A percentile compares a stretch with the other conserved stretches of the same genome.
Evolutionary conservation across 805 yeast genomes (phyloP).

Genomic region (Candida namnaoensis): DNA sequence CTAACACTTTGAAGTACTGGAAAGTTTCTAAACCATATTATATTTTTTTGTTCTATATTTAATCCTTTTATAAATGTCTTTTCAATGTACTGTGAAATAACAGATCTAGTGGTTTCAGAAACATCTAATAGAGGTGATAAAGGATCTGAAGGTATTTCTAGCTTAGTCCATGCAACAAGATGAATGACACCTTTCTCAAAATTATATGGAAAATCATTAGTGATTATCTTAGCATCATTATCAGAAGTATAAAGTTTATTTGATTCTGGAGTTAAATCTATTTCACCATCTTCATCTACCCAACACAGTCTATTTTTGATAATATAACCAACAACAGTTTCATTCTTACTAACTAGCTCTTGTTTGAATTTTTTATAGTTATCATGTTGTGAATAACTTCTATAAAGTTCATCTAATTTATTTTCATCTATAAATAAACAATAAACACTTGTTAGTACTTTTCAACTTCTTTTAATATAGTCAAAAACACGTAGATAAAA

Average conservation of each 20-base stretch:
- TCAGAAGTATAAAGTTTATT: conserved; percentile 16
- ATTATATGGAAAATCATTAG: conserved; percentile 63
- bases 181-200: conserved; percentile 44
- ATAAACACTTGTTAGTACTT: conserved; percentile 1
- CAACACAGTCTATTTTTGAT: conserved; percentile 41
- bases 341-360: conserved; percentile 21
- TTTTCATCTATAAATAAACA: conserved; percentile 18
- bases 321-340: conserved; percentile 40
- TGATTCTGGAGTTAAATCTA: conserved; percentile 10
- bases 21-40: conserved; percentile 66
- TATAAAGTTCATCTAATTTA: conserved; percentile 36
- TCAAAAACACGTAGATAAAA: no score
- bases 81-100: conserved; percentile 41
- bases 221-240: conserved; percentile 29
- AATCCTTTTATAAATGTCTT: conserved; percentile 27
- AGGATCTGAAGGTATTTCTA: conserved; percentile 31
- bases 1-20: conserved; percentile 59
- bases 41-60: conserved; percentile 25
- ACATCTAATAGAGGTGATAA: conserved; percentile 40
- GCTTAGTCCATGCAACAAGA: conserved; percentile 61
- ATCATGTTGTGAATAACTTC: conserved; percentile 35
- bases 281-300: conserved; percentile 24
- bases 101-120: conserved; percentile 27
- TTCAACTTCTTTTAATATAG: no score
- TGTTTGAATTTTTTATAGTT: conserved; percentile 38